A percentile compares a stretch with the other conserved stretches of the same genome.
These are phyloP conservation scores for Trichomonas gallinae DNA, from an alignment of 208 protist species.

Conservation along the genomic window DNA sequence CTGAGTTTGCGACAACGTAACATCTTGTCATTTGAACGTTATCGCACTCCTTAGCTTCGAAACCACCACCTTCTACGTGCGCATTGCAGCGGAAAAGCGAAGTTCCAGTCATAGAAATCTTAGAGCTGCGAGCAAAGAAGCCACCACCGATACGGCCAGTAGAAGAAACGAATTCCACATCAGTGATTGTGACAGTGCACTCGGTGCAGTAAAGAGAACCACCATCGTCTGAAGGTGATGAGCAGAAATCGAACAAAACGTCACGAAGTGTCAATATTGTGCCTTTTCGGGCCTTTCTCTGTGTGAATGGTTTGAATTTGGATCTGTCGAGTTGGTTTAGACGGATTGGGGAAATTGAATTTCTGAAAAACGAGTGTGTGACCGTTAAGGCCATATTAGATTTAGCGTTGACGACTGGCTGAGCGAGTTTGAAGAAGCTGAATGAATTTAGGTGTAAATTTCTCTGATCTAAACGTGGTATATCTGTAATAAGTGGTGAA, in stretches of 20 bases:
- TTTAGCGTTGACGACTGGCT: not conserved
- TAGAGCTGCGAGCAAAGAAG: not conserved
- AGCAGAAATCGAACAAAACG: not conserved
- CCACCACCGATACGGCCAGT: not conserved
- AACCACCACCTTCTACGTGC: not conserved
- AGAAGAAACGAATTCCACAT: not conserved
- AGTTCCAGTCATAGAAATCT: not conserved
- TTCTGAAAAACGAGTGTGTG: not conserved
- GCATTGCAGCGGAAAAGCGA: not conserved
- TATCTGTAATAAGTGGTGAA: not conserved
- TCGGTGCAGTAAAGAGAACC: not conserved
- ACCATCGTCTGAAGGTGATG: not conserved
- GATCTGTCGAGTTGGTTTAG: not conserved
- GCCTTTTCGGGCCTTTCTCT: not conserved
- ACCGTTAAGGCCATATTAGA: not conserved
- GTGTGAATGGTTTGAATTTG: not conserved
- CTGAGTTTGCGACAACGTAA: not conserved
- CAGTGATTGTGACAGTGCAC: not conserved
- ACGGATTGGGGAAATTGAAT: not conserved
- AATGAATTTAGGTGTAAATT: not conserved
- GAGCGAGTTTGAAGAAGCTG: not conserved
- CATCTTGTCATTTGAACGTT: not conserved
- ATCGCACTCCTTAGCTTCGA: not conserved
- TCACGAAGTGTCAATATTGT: not conserved
- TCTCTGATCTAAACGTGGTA: not conserved